Evolutionary conservation across 192 early-diverging fungal species (phyloP).

Genomic region (Pilaira anomala): DNA sequence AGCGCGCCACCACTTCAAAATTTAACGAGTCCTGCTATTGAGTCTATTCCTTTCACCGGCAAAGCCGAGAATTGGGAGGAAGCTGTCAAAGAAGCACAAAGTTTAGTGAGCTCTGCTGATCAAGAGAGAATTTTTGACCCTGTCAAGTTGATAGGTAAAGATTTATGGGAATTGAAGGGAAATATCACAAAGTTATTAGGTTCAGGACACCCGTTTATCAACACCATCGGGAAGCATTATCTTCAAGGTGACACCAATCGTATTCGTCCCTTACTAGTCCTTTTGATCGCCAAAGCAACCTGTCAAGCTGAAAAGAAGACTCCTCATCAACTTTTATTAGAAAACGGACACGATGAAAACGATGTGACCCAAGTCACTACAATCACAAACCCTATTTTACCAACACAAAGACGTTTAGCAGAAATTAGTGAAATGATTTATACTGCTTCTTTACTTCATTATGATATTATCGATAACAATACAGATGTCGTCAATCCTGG

Average conservation of each 20-base stretch:
- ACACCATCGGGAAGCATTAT: slow-evolving; percentile 87
- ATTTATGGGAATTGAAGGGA: slow-evolving; percentile 78
- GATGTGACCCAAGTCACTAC: slow-evolving; percentile 1
- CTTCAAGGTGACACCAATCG: slow-evolving; percentile 84
- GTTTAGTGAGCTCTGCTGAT: slow-evolving; percentile 37
- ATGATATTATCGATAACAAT: slow-evolving; percentile 79
- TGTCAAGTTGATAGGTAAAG: slow-evolving; percentile 74
- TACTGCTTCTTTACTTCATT: slow-evolving; percentile 92
- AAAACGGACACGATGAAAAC: slow-evolving; percentile 15
- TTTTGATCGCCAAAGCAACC: slow-evolving; percentile 86
- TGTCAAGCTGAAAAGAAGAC: slow-evolving; percentile 58
- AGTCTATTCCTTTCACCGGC: slow-evolving; percentile 31
- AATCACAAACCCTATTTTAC: slow-evolving; percentile 54
- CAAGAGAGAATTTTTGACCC: slow-evolving; percentile 58
- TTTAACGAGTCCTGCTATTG: slow-evolving; percentile 25
- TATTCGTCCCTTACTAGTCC: slow-evolving; percentile 87
- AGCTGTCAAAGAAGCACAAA: slow-evolving; percentile 48
- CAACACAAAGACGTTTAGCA: slow-evolving; percentile 89
- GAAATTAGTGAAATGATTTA: slow-evolving; percentile 99
- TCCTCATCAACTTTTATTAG: slow-evolving; percentile 49
- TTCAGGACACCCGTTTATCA: slow-evolving; percentile 83
- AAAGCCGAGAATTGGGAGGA: slow-evolving; percentile 45
- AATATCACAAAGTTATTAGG: slow-evolving; percentile 86
- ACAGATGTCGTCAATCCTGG: slow-evolving; percentile 74
- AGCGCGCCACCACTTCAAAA: slow-evolving; percentile 15